phyloP scores from a whole-genome alignment of 2,329 filamentous ascomycete species.

The Emergomyces orientalis region DNA sequence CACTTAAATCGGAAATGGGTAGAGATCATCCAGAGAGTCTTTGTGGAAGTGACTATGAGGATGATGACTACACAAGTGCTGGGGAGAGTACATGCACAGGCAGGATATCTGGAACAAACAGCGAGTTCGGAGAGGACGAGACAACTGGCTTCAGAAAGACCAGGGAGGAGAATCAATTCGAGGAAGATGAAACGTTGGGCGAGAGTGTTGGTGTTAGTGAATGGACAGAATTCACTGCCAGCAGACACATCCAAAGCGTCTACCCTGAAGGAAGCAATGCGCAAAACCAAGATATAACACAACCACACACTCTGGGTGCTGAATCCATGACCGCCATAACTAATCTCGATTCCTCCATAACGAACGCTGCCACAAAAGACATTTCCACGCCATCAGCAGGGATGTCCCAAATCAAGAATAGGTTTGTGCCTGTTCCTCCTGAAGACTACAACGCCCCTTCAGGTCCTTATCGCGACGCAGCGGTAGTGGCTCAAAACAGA shows the following conservation, averaged over 20 bases:
- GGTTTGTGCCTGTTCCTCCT: conserved; percentile 70
- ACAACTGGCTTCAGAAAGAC: conserved; percentile 31
- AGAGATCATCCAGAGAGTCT: conserved; percentile 53
- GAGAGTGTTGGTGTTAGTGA: conserved; percentile 57
- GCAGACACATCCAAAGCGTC: conserved; percentile 55
- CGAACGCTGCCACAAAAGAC: conserved; percentile 24
- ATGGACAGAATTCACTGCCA: conserved; percentile 80
- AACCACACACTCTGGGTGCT: background rate
- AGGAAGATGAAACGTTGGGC: conserved; percentile 32
- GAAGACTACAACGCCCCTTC: conserved; percentile 77
- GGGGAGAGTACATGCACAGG: conserved; percentile 77
- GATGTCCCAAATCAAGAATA: conserved; percentile 43
- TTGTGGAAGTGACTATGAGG: conserved; percentile 56
- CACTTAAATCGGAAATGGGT: conserved; percentile 47
- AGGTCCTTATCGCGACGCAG: conserved; percentile 70
- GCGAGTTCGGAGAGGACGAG: conserved; percentile 57
- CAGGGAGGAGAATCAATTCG: conserved; percentile 31
- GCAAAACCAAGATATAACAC: conserved; percentile 4
- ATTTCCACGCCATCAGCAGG: conserved; percentile 40
- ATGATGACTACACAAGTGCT: conserved; percentile 70
- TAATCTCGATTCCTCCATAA: conserved; percentile 20
- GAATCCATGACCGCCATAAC: conserved; percentile 11
- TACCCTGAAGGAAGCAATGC: conserved; percentile 21
- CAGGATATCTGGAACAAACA: conserved; percentile 52
- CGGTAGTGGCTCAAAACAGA: conserved; percentile 73